These are phyloP conservation scores for Haplosporangium gracile DNA, from an alignment of 192 early-diverging fungal species.

Conservation along the genomic window DNA sequence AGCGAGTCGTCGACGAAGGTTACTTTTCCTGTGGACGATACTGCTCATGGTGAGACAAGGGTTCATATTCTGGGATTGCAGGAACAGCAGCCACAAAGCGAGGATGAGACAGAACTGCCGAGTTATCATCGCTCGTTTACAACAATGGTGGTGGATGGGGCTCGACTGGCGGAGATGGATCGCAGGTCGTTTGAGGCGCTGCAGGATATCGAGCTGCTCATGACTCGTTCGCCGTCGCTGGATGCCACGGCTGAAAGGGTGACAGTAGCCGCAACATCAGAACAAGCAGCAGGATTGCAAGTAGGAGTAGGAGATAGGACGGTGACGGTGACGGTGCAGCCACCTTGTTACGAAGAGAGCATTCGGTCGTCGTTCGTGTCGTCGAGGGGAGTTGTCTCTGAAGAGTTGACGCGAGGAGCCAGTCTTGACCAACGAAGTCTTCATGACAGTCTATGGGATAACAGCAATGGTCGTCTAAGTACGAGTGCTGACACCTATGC, in stretches of 20 bases:
- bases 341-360: slow-evolving; percentile 25
- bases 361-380: slow-evolving; percentile 8
- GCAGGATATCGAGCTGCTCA: background rate
- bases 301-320: background rate
- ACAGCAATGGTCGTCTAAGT: background rate
- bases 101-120: slow-evolving; percentile 18
- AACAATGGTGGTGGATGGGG: slow-evolving; percentile 15
- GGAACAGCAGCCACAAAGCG: slow-evolving; percentile 8
- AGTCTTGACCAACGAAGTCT: slow-evolving; percentile 6
- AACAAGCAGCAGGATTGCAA: background rate
- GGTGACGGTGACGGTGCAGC: background rate
- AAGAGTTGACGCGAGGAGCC: background rate
- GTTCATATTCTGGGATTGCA: slow-evolving; percentile 8
- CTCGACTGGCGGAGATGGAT: slow-evolving; percentile 21
- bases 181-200: slow-evolving; percentile 24
- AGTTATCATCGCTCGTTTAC: slow-evolving; percentile 32
- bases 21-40: slow-evolving; percentile 7
- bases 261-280: background rate
- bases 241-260: background rate
- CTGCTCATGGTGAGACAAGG: slow-evolving; percentile 1
- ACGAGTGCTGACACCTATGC: slow-evolving; percentile 14
- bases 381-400: background rate
- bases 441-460: background rate
- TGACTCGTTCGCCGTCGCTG: background rate
- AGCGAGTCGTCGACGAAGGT: background rate